Base-by-base conservation (phyloP, 495 filamentous ascomycete species). In the Stereocaulon alpinum region DNA sequence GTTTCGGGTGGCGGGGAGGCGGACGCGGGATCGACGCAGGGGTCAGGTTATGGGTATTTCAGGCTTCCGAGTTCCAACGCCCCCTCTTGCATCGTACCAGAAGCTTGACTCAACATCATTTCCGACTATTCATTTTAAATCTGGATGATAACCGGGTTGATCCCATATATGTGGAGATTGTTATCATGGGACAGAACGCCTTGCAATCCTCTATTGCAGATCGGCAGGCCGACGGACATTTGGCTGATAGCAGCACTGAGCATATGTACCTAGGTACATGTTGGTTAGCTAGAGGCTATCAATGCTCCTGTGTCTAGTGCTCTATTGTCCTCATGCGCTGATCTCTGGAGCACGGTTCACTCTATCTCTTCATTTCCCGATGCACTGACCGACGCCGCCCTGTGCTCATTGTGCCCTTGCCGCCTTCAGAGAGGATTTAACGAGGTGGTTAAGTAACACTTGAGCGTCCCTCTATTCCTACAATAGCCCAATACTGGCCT, bases 1-100 rank as follows among this genome's bases (percentile, higher is more conserved):
- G 12, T 37, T 37, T 37, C 12, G 9, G 34, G 34, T 51, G 55
- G 55, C 55, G 42, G 55, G 43, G 55, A 44, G 40, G 55, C 43
- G 42, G 55, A 41, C 34, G 34, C 34, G 34, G 34, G 34, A 37
- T 37, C 34, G 6, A 37, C 7, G 1, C 34, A 37, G 7, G 34
- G 34, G 34, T 37, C 34, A 10, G 7, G 7, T 10, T 12, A 37
- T 9, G 34, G 34, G 34, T 37, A 12, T 37, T 37, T 37, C 34
- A 37, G 7, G 34, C 34, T 37, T 37, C 32, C 34, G 34, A 37
- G 34, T 6, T 37, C 34, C 34, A 37, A 37, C 29, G 6, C 47
- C 24, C 20, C 12, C 14, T 30, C 11, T 24, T 50, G 4, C 24
- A 4, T 32, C 27, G 24, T 49, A 4, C 47, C 9, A 24, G n/a